Percentiles rank a stretch among this genome's conserved stretches.
These are phyloP conservation scores for Musa schizocarpa DNA, from an alignment of 176 grass and related monocot species.

Conservation along the genomic window DNA sequence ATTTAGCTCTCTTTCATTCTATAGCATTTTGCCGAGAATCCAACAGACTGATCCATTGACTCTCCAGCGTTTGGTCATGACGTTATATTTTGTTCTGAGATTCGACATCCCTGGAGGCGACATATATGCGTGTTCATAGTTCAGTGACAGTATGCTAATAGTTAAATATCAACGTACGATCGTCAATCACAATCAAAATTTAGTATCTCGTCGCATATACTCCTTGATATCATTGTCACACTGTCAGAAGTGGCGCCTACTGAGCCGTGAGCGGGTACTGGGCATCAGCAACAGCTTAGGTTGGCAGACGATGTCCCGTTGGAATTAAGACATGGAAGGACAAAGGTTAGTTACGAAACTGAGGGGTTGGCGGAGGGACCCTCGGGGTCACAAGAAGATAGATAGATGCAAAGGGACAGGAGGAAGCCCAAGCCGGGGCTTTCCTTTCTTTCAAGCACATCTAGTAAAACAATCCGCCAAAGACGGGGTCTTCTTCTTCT, in stretches of 20 bases:
- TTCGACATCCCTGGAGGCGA: no score
- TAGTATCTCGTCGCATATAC: neutral
- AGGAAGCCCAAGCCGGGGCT: no score
- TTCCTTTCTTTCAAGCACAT: no score
- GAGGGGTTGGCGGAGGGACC: neutral
- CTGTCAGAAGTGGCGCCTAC: neutral
- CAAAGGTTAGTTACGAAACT: slow-evolving; percentile 1
- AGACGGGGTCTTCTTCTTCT: no score
- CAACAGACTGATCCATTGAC: no score
- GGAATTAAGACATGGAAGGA: neutral
- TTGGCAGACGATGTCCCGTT: neutral
- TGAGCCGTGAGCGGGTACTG: no score
- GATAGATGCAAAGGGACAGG: neutral
- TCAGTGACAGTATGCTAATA: no score
- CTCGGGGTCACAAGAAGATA: neutral
- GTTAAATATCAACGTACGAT: neutral
- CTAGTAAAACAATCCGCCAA: no score
- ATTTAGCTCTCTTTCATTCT: no score
- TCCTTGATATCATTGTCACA: neutral
- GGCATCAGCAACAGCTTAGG: neutral
- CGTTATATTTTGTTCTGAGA: no score
- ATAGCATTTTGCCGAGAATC: neutral
- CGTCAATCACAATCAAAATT: neutral
- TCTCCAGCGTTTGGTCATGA: no score
- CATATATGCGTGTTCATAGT: no score